Percentiles rank a stretch among this genome's conserved stretches.
Evolutionary conservation across 2,329 filamentous ascomycete genomes (phyloP).

Genomic region (Knoxdaviesia capensis): DNA sequence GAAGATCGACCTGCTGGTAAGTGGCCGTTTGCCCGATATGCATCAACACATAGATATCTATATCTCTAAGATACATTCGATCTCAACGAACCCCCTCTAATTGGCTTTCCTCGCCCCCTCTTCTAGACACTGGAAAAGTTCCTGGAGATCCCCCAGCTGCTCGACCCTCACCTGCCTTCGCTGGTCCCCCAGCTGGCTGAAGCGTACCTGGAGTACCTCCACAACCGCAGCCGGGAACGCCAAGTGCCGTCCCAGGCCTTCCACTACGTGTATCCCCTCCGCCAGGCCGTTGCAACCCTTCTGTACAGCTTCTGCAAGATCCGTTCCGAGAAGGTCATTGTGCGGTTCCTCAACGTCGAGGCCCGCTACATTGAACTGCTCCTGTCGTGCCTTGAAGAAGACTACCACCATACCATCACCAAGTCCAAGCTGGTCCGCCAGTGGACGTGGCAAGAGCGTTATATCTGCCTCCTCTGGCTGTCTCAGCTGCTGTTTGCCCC

Average conservation of each 20-base stretch:
- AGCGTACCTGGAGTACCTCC: slow-evolving; percentile 52
- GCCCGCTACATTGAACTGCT: slow-evolving; percentile 67
- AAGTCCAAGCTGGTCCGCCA: not conserved
- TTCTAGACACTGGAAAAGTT: slow-evolving; percentile 61
- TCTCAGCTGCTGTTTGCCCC: slow-evolving; percentile 67
- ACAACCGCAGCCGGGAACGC: slow-evolving; percentile 15
- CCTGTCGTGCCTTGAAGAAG: slow-evolving; percentile 50
- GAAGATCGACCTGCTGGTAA: slow-evolving; percentile 25
- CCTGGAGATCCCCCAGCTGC: slow-evolving; percentile 83
- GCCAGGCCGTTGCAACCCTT: slow-evolving; percentile 55
- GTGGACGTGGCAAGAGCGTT: slow-evolving; percentile 74
- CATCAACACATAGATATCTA: not conserved
- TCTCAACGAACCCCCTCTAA: not conserved
- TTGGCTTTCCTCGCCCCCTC: not conserved
- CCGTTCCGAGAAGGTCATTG: slow-evolving; percentile 78
- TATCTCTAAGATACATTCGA: not conserved
- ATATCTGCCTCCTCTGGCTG: slow-evolving; percentile 74
- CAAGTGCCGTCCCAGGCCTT: slow-evolving; percentile 8
- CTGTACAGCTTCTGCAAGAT: slow-evolving; percentile 90
- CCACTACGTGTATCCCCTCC: slow-evolving; percentile 31
- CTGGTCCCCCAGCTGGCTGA: slow-evolving; percentile 58
- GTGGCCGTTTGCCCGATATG: slow-evolving; percentile 4
- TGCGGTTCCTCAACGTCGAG: slow-evolving; percentile 80
- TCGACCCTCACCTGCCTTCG: slow-evolving; percentile 63
- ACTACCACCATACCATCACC: slow-evolving; percentile 13